phyloP scores from a whole-genome alignment of 2,329 filamentous ascomycete genomes.

The Colletotrichum tabaci region DNA sequence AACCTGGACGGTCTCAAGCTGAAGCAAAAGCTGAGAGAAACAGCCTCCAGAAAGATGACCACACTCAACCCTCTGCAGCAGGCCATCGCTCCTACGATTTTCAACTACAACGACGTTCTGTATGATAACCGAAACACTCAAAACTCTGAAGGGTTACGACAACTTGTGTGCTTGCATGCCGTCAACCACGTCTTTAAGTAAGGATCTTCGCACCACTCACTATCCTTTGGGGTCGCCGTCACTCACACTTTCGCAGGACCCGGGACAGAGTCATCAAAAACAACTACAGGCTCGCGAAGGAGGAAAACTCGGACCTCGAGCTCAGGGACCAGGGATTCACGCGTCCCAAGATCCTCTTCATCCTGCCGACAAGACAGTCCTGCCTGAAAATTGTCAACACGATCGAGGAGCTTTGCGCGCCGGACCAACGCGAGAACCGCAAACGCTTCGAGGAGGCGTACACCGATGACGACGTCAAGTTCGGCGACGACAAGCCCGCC shows the following conservation, averaged over 20 bases:
- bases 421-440: constrained; percentile 95
- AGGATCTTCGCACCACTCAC: constrained; percentile 45
- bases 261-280: constrained; percentile 94
- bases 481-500: constrained; percentile 81
- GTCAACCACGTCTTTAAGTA: constrained; percentile 94
- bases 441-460: constrained; percentile 93
- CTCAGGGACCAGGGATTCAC: constrained; percentile 96
- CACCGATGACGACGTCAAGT: constrained; percentile 76
- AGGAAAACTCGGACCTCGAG: constrained; percentile 77
- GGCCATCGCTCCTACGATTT: constrained; percentile 79
- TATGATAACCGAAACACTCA: constrained; percentile 79
- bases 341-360: constrained; percentile 90
- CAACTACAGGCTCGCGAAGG: constrained; percentile 82
- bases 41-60: constrained; percentile 67
- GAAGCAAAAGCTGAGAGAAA: constrained; percentile 77
- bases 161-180: constrained; percentile 84
- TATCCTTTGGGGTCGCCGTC: not conserved
- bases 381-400: constrained; percentile 84
- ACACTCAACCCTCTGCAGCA: constrained; percentile 75
- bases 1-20: constrained; percentile 69
- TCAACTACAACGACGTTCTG: constrained; percentile 86
- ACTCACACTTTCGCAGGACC: constrained; percentile 67
- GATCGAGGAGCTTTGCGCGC: constrained; percentile 81
- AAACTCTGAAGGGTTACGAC: constrained; percentile 79
- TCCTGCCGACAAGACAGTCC: constrained; percentile 90